These are phyloP conservation scores for Xylaria palmicola DNA, from an alignment of 495 filamentous ascomycete genomes.

Conservation along the genomic window DNA sequence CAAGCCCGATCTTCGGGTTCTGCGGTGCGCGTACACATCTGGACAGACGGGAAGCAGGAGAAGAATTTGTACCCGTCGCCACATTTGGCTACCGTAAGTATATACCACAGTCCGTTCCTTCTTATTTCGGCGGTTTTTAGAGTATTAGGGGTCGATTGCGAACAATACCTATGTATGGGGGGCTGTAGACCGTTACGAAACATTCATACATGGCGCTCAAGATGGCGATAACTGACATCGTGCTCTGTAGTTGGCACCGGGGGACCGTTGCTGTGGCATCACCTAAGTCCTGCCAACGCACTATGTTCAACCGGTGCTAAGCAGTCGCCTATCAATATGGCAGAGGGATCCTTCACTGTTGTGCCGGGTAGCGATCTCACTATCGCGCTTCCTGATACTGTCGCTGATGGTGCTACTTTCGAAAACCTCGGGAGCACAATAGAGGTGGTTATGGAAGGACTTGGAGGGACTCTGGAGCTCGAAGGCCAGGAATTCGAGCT, in stretches of 20 bases:
- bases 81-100: constrained; percentile 53
- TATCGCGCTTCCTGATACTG: constrained; percentile 30
- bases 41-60: constrained; percentile 36
- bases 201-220: too few species aligned
- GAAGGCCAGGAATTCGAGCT: constrained; percentile 50
- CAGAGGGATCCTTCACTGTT: constrained; percentile 40
- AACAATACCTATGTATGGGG: too few species aligned
- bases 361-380: constrained; percentile 38
- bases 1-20: constrained; percentile 26
- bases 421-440: constrained; percentile 62
- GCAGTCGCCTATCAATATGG: constrained; percentile 64
- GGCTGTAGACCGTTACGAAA: too few species aligned
- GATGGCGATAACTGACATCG: too few species aligned
- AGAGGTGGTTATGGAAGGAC: constrained; percentile 50
- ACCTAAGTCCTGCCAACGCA: constrained; percentile 46
- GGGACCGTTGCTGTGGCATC: constrained; percentile 61
- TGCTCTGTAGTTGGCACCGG: too few species aligned
- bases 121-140: too few species aligned
- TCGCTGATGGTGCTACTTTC: constrained; percentile 44
- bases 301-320: constrained; percentile 53
- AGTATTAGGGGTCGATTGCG: too few species aligned
- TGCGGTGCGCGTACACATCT: constrained; percentile 33
- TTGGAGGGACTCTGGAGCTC: constrained; percentile 41
- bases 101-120: too few species aligned
- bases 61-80: constrained; percentile 23